Evolutionary conservation across 2,329 filamentous ascomycete genomes (phyloP).

Genomic region (Penicillium verrucosum): DNA sequence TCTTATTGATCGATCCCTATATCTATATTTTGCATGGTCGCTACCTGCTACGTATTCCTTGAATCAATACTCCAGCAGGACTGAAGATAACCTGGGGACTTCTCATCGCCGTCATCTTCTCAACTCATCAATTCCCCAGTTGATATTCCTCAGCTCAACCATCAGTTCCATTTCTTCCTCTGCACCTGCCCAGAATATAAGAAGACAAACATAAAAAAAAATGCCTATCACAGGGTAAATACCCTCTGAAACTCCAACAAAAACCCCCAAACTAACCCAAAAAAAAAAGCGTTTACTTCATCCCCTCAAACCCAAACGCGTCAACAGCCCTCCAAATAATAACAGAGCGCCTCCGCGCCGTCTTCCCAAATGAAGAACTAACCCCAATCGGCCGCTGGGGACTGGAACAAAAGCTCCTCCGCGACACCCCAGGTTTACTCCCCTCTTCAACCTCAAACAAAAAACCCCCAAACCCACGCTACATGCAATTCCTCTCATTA

Average conservation of each 20-base stretch:
- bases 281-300: conserved; percentile 41
- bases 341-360: conserved; percentile 39
- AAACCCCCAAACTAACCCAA: background rate
- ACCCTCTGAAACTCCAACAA: background rate
- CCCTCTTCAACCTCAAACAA: conserved; percentile 32
- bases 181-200: background rate
- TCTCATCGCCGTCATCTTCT: background rate
- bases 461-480: conserved; percentile 33
- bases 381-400: conserved; percentile 39
- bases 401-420: conserved; percentile 43
- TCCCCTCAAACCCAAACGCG: conserved; percentile 41
- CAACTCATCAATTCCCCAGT: background rate
- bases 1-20: background rate
- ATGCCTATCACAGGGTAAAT: conserved; percentile 39
- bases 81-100: background rate
- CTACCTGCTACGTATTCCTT: background rate
- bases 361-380: conserved; percentile 36
- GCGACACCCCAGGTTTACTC: conserved; percentile 42
- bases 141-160: background rate
- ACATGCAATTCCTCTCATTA: conserved; percentile 44
- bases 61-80: background rate
- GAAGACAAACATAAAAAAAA: conserved; percentile 5
- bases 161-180: background rate
- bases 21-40: background rate
- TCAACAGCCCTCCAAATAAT: conserved; percentile 35